Base-by-base conservation (phyloP, 495 filamentous ascomycete species). In the Poronia punctata region DNA sequence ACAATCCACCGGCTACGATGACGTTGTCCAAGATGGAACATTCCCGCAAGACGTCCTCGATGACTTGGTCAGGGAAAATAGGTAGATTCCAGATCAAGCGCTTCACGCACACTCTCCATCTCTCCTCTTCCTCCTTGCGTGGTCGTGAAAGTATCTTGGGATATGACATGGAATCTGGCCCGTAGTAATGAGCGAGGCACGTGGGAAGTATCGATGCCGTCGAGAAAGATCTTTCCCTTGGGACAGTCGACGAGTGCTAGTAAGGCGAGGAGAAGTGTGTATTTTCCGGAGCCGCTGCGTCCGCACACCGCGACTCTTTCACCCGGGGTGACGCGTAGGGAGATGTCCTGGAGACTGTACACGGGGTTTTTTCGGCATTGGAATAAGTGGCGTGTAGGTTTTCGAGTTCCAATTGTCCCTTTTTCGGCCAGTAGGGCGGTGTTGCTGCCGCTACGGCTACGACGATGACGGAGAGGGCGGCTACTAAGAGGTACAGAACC, bases 101-200 rank as follows among this genome's bases (percentile, higher is more conserved):
- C 26, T 17, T 40, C 38, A 24, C 38, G 38, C 27, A 40, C 38
- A 20, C 38, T 32, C 27, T 40, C 38, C 27, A 19, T 24, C 4
- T 40, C 19, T n/a, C n/a, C n/a, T n/a, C n/a, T n/a, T n/a, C n/a
- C n/a, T n/a, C n/a, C n/a, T n/a, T n/a, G n/a, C n/a, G n/a, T n/a
- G n/a, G n/a, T n/a, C 15, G 5, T 43, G 15, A 68, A 49, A 0
- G 57, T 32, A 21, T 72, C 65, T 33, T 75, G 71, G 4, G 70
- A 54, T 0, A 73, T 54, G 35, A 71, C 61, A 33, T 74, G 59
- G 35, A 37, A 49, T 18, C 56, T 49, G 17, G 50, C 16, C 0
- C 68, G 60, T 8, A 65, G 14, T 6, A 39, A 21, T 5, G 52
- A 8, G 7, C 49, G 46, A 4, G 58, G 56, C 0, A 69, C 29